A percentile compares a stretch with the other conserved stretches of the same genome.
Conservation (phyloP, 139 green algal species). For the Coccomyxa sp. region DNA sequence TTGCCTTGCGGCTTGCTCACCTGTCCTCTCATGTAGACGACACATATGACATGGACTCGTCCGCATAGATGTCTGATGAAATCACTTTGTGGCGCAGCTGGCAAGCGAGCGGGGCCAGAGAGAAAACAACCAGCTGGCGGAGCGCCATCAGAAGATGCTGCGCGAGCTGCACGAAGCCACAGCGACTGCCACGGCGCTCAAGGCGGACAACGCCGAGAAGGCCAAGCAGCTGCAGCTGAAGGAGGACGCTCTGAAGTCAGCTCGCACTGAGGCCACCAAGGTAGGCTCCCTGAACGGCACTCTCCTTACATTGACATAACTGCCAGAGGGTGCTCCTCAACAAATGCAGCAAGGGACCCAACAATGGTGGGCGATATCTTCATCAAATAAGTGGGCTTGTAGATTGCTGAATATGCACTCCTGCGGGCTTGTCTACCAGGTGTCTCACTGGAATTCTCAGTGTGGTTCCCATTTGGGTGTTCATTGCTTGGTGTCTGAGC, state of each 20-base stretch:
- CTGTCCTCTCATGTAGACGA: neutral
- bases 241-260: slow-evolving; percentile 68
- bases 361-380: too few species aligned
- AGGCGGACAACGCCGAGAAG: slow-evolving; percentile 77
- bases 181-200: slow-evolving; percentile 72
- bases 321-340: neutral
- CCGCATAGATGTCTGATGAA: neutral
- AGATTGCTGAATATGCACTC: too few species aligned
- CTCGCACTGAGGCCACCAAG: slow-evolving; percentile 14
- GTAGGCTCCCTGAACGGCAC: slow-evolving; percentile 13
- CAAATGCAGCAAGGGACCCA: neutral
- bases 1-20: neutral
- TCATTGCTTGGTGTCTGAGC: too few species aligned
- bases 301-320: too few species aligned
- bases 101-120: neutral
- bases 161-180: slow-evolving; percentile 49
- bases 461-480: too few species aligned
- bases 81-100: neutral
- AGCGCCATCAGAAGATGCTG: neutral
- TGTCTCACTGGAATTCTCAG: too few species aligned
- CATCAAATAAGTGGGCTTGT: too few species aligned
- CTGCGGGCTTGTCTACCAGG: too few species aligned
- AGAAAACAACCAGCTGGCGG: neutral
- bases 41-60: neutral
- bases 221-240: slow-evolving; percentile 82